phyloP scores from a whole-genome alignment of 441 rosid genomes.

The Macaranga tanarius region DNA sequence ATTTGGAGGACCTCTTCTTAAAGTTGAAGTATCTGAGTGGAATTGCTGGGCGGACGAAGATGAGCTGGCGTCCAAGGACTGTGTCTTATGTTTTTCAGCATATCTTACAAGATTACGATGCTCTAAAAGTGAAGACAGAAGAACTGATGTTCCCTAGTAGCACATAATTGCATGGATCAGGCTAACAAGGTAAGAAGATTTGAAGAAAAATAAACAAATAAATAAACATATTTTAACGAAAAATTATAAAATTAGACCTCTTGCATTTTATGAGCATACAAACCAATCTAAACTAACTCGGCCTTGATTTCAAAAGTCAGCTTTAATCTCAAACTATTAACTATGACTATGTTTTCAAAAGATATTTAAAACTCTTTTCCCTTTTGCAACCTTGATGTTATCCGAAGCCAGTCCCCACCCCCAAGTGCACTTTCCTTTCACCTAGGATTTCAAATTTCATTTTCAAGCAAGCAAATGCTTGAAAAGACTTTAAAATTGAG shows the following conservation, averaged over 20 bases:
- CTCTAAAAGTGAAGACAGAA: conserved; percentile 60
- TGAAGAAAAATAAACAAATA: background rate
- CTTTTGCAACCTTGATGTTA: no score
- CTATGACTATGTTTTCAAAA: no score
- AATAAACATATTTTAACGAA: no score
- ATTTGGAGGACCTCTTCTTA: conserved; percentile 48
- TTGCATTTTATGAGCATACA: background rate
- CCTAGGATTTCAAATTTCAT: no score
- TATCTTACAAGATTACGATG: conserved; percentile 61
- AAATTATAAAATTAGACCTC: background rate
- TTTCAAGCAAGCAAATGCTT: no score
- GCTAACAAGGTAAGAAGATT: conserved; percentile 2
- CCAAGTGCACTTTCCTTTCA: no score
- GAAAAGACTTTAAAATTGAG: background rate
- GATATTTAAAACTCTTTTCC: no score
- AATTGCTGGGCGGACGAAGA: conserved; percentile 50
- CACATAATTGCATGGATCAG: conserved; percentile 25
- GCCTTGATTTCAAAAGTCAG: no score
- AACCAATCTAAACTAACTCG: no score
- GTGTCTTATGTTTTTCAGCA: conserved; percentile 62
- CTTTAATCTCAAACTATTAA: no score
- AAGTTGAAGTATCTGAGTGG: conserved; percentile 48
- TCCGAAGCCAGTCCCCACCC: no score
- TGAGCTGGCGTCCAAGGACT: conserved; percentile 55
- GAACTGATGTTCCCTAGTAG: conserved; percentile 65